Evolutionary conservation across 2,329 filamentous ascomycete genomes (phyloP), one percentile per base, ranked within the genome.

Genomic region (Fusarium concolor): DNA sequence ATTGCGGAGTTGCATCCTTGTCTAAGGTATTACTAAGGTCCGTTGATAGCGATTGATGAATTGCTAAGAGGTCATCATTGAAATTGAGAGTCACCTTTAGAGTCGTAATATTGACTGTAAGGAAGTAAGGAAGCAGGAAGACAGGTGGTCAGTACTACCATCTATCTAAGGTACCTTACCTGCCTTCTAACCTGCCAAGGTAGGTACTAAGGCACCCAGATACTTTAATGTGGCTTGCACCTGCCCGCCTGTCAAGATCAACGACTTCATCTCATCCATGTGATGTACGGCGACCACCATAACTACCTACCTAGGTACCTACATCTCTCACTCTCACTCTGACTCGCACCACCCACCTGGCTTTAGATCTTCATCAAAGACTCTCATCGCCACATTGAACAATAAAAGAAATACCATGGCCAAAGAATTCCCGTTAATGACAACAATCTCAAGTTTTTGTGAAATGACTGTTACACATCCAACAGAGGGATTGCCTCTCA

Each of bases 391-490:
- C 18, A 29, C 33, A 18, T 45, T 60, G 17, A 8, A 24, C 11
- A 24, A 22, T 28, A 2, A 10, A 22, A n/a, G n/a, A 31, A 31
- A 6, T 31, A 8, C 10, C 20, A 15, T 17, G 24, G 38, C 24
- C 17, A 24, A 42, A 49, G 26, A 24, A 15, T 12, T 10, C 24
- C 15, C 9, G 17, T 41, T 15, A 20, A 49, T 17, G 26, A 50
- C 18, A 37, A 31, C 31, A 47, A 63, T 11, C 50, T 56, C 41
- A 49, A 20, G 28, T 37, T 49, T 53, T 18, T 47, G 41, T 49
- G n/a, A 39, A 39, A 31, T 26, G 45, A 31, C 31, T 39, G 58
- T 33, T 56, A 39, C 49, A 38, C 22, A 26, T 22, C 14, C 20
- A 12, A n/a, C 9, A 14, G 18, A 46, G 38, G 17, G 18, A 37